Percentiles rank a stretch among this genome's conserved stretches.
These are phyloP conservation scores for Aspergillus sparsus DNA, from an alignment of 495 filamentous ascomycete species.

Conservation along the genomic window DNA sequence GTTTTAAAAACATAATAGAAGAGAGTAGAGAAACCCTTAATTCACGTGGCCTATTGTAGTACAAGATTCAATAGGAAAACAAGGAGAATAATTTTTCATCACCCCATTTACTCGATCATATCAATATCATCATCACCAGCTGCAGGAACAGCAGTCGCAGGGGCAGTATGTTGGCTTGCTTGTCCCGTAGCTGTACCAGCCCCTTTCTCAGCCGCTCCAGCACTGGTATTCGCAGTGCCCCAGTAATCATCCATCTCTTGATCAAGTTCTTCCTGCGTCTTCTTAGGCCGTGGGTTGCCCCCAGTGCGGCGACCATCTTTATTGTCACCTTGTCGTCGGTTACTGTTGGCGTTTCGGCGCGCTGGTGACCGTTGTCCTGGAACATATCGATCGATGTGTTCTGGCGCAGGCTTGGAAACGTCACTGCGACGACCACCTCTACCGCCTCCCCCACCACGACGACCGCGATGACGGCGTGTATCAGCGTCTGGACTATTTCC, in stretches of 20 bases:
- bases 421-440: conserved; percentile 54
- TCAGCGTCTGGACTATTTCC: conserved; percentile 30
- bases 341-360: conserved; percentile 44
- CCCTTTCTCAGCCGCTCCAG: conserved; percentile 31
- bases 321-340: conserved; percentile 51
- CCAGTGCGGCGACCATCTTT: conserved; percentile 36
- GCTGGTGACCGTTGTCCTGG: conserved; percentile 55
- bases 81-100: background rate
- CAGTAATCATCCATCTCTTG: conserved; percentile 97
- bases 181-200: conserved; percentile 18
- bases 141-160: conserved; percentile 34
- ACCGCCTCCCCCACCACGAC: conserved; percentile 34
- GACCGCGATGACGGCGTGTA: conserved; percentile 42
- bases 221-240: conserved; percentile 45
- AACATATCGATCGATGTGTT: conserved; percentile 82
- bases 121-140: conserved; percentile 59
- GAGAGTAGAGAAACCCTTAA: background rate
- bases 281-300: conserved; percentile 65
- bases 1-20: no score
- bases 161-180: conserved; percentile 20
- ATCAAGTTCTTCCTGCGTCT: conserved; percentile 91
- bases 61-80: background rate
- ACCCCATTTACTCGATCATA: conserved; percentile 48
- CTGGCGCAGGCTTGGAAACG: conserved; percentile 66
- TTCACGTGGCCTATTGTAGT: background rate